Conservation (phyloP, 345 rosid genomes). For the Moricandia moricandioides region DNA sequence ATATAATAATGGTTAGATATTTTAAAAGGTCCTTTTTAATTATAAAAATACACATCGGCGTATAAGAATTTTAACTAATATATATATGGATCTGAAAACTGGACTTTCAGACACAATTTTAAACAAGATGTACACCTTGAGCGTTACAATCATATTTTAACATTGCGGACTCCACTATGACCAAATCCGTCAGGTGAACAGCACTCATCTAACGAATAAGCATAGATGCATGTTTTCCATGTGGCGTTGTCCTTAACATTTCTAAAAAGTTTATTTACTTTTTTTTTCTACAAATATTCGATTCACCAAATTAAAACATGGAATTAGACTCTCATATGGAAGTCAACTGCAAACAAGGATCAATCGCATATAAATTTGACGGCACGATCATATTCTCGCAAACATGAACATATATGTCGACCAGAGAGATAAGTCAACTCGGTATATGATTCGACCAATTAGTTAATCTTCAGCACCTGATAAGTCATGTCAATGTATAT, state of each 20-base stretch:
- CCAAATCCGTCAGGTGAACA: background rate
- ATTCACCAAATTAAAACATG: conserved; percentile 22
- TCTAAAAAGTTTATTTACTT: background rate
- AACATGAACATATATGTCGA: conserved; percentile 17
- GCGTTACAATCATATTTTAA: background rate
- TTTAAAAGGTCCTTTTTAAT: background rate
- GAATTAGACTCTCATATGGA: conserved; percentile 9
- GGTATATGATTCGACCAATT: conserved; percentile 35
- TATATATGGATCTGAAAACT: background rate
- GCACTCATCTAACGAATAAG: conserved; percentile 10
- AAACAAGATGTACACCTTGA: background rate
- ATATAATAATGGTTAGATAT: too few relatives aligned
- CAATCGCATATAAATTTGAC: conserved; percentile 5
- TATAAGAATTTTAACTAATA: background rate
- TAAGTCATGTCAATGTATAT: conserved; percentile 25
- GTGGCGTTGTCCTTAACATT: conserved; percentile 9
- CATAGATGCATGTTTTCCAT: background rate
- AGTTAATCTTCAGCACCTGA: conserved; percentile 28
- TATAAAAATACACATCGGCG: background rate
- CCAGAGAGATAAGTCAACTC: conserved; percentile 33
- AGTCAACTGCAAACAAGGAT: conserved; percentile 28
- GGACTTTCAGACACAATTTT: background rate
- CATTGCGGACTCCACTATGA: background rate
- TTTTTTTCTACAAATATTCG: conserved; percentile 6
- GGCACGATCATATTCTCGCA: conserved; percentile 14